Conservation (phyloP, 1,284 basidiomycete genomes). For the Trametes polyzona region DNA sequence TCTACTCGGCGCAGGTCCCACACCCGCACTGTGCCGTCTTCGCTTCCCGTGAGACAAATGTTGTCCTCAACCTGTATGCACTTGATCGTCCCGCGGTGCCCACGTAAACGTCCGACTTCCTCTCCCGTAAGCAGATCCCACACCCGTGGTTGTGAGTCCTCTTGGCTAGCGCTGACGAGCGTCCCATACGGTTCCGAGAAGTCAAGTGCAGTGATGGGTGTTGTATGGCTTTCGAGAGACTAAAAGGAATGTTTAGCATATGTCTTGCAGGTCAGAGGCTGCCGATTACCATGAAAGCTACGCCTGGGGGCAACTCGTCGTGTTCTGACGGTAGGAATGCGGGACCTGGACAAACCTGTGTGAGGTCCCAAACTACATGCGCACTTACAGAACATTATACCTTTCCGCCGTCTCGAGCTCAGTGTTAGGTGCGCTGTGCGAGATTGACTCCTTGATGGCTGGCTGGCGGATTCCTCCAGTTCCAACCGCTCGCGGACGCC, state of each 20-base stretch:
- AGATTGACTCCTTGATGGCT: conserved; percentile 39
- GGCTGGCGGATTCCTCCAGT: conserved; percentile 57
- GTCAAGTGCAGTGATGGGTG: conserved; percentile 88
- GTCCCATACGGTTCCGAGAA: conserved; percentile 97
- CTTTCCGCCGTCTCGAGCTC: conserved; percentile 78
- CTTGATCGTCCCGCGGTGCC: conserved; percentile 83
- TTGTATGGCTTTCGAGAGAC: conserved; percentile 83
- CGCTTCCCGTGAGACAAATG: conserved; percentile 89
- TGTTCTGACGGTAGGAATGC: conserved; percentile 98
- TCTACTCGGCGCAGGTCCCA: conserved; percentile 90
- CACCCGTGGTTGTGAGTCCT: conserved; percentile 78
- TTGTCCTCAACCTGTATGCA: conserved; percentile 93
- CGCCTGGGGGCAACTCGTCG: conserved; percentile 90
- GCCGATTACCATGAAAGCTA: conserved; percentile 90
- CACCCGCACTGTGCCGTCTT: conserved; percentile 82
- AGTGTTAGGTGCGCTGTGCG: conserved; percentile 53
- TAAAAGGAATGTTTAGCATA: conserved; percentile 36
- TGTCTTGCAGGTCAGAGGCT: conserved; percentile 1
- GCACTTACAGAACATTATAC: conserved; percentile 38
- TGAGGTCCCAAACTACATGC: background rate
- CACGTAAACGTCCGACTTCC: conserved; percentile 80
- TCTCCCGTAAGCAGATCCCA: conserved; percentile 88
- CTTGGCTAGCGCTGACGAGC: conserved; percentile 85
- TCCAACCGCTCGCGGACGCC: conserved; percentile 85
- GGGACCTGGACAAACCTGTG: conserved; percentile 61